These are phyloP conservation scores for Monosporascus sp. DNA, from an alignment of 2,329 filamentous ascomycete species.

Conservation along the genomic window DNA sequence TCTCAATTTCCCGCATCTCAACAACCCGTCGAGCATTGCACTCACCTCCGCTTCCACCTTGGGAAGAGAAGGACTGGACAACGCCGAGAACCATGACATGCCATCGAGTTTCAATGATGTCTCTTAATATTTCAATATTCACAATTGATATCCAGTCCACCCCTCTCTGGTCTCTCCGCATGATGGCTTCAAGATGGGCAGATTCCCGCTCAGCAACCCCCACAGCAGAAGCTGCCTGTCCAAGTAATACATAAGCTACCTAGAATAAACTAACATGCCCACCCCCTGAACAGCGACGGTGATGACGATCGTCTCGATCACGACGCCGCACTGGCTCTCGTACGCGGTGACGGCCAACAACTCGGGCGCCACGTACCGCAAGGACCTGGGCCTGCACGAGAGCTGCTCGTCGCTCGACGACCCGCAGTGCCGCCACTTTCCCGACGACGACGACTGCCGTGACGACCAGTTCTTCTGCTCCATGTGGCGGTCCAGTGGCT, in stretches of 20 bases:
- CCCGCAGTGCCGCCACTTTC: constrained; percentile 60
- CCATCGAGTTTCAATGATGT: too few relatives aligned
- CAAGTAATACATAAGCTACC: too few relatives aligned
- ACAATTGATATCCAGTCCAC: not conserved
- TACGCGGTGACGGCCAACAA: constrained; percentile 49
- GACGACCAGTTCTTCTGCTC: constrained; percentile 76
- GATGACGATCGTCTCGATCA: constrained; percentile 65
- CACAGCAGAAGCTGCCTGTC: too few relatives aligned
- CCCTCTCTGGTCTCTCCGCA: too few relatives aligned
- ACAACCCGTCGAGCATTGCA: not conserved
- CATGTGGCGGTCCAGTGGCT: constrained; percentile 85
- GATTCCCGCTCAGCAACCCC: too few relatives aligned
- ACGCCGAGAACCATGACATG: too few relatives aligned
- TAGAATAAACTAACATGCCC: constrained; percentile 16
- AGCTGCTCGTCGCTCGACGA: constrained; percentile 68
- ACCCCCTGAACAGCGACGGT: constrained; percentile 50
- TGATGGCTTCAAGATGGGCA: not conserved
- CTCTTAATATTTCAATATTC: not conserved
- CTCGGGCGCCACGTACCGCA: constrained; percentile 41
- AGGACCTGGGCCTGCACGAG: constrained; percentile 72
- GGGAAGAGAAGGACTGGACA: too few relatives aligned
- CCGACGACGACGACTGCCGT: constrained; percentile 60
- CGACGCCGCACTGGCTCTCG: constrained; percentile 65
- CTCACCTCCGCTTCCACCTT: not conserved
- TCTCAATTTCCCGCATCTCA: constrained; percentile 5